Evolutionary conservation across 1,284 basidiomycete genomes (phyloP).

Genomic region (Trichosporon faecale): DNA sequence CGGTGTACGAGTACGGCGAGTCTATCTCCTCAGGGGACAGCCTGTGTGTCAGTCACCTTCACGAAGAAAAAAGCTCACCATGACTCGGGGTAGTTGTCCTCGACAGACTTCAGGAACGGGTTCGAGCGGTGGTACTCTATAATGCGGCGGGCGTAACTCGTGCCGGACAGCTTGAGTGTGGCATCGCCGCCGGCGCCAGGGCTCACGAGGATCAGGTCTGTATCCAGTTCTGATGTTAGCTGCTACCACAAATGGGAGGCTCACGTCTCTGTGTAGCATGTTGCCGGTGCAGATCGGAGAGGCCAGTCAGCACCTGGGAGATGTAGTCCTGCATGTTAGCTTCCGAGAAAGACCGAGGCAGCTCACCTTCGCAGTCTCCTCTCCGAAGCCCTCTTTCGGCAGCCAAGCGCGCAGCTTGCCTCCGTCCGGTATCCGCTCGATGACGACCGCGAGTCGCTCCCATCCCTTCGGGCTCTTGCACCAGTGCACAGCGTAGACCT

Average conservation of each 20-base stretch:
- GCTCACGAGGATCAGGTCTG: conserved; percentile 39
- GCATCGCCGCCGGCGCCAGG: conserved; percentile 28
- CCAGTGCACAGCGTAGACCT: conserved; percentile 42
- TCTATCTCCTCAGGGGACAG: conserved; percentile 50
- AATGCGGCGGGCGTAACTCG: conserved; percentile 45
- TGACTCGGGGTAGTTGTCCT: conserved; percentile 40
- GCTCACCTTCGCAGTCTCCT: conserved; percentile 42
- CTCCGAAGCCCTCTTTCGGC: conserved; percentile 42
- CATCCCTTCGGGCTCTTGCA: conserved; percentile 46
- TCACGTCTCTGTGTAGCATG: conserved; percentile 47
- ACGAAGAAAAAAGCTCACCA: conserved; percentile 38
- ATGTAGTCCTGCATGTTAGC: conserved; percentile 40
- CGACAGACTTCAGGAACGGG: conserved; percentile 40
- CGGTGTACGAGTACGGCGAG: conserved; percentile 43
- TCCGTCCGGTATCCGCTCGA: conserved; percentile 41
- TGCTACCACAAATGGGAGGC: conserved; percentile 1
- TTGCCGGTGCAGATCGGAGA: conserved; percentile 41
- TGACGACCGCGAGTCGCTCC: conserved; percentile 45
- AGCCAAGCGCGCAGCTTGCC: conserved; percentile 43
- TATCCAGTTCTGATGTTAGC: conserved; percentile 36
- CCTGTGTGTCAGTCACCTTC: conserved; percentile 30
- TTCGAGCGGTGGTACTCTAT: conserved; percentile 51
- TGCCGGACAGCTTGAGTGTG: conserved; percentile 44
- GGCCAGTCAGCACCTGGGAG: conserved; percentile 43
- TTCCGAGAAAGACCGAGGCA: not conserved